phyloP scores from a whole-genome alignment of 306 rosid genomes.

The Hippophae gyantsensis region DNA sequence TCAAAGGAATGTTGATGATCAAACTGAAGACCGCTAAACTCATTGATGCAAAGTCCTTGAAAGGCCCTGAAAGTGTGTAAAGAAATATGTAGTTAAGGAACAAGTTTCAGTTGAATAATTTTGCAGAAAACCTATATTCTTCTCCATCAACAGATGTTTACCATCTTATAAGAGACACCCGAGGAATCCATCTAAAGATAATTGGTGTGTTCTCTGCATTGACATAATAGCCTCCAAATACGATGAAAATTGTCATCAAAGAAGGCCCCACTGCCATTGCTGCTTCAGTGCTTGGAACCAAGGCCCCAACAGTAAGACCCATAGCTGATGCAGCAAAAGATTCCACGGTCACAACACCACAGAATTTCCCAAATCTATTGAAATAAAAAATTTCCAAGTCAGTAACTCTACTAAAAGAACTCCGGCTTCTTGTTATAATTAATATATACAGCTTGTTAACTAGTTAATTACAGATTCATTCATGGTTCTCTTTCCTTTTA shows the following conservation, averaged over 20 bases:
- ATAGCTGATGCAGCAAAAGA: conserved; percentile 95
- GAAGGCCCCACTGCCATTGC: conserved; percentile 96
- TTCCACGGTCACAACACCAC: conserved; percentile 77
- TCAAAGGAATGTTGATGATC: conserved; percentile 78
- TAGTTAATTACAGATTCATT: not conserved
- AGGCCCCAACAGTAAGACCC: conserved; percentile 96
- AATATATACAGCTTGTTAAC: not conserved
- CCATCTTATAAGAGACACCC: conserved; percentile 84
- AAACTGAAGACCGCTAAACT: conserved; percentile 76
- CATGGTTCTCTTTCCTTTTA: not conserved
- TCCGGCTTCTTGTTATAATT: not conserved
- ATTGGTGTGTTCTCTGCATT: conserved; percentile 83
- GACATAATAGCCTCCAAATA: conserved; percentile 90
- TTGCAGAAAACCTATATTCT: not conserved
- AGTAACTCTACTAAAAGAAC: conserved; percentile 12
- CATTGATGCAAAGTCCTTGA: conserved; percentile 90
- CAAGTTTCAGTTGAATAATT: not conserved
- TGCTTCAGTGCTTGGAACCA: conserved; percentile 93
- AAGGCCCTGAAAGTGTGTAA: conserved; percentile 69
- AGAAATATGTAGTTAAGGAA: conserved; percentile 11
- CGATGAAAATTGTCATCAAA: conserved; percentile 82
- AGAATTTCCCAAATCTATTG: conserved; percentile 74
- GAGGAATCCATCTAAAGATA: conserved; percentile 93
- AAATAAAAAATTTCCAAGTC: conserved; percentile 18
- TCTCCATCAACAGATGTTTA: conserved; percentile 23